Percentiles rank a stretch among this genome's conserved stretches.
Evolutionary conservation across 257 asterid genomes (phyloP).

Genomic region (Salvia miltiorrhiza): DNA sequence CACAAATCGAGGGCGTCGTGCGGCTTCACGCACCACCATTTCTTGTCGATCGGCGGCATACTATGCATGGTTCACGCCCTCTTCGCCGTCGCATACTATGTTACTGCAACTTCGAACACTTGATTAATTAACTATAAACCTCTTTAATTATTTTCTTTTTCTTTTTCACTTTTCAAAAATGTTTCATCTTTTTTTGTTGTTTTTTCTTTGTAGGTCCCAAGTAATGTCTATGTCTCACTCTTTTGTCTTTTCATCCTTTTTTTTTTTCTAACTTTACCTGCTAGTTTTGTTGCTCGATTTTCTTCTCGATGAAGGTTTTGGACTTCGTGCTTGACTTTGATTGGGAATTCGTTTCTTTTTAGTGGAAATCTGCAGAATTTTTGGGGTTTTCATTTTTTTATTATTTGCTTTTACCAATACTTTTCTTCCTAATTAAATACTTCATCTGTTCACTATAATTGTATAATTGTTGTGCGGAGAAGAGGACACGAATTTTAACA

Average conservation of each 20-base stretch:
- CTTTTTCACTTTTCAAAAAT: background rate
- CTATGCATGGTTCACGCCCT: slow-evolving; percentile 72
- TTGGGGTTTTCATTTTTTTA: no score
- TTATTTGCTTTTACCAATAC: no score
- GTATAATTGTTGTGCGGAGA: no score
- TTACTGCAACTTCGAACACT: slow-evolving; percentile 26
- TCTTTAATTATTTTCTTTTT: background rate
- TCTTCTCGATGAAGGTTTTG: slow-evolving; percentile 15
- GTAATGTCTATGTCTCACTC: background rate
- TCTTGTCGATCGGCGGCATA: slow-evolving; percentile 77
- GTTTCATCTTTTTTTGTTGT: background rate
- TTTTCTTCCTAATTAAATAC: no score
- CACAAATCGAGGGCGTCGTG: slow-evolving; percentile 73
- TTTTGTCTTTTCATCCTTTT: background rate
- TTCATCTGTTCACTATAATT: no score
- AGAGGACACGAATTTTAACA: no score
- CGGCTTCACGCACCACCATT: slow-evolving; percentile 78
- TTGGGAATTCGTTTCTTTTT: background rate
- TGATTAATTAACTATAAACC: background rate
- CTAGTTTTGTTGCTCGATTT: slow-evolving; percentile 13
- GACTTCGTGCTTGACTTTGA: slow-evolving; percentile 8
- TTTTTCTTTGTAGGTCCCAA: slow-evolving; percentile 19
- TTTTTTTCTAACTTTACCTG: background rate
- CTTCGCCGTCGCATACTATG: slow-evolving; percentile 60
- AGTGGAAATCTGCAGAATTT: background rate